Evolutionary conservation across 768 basidiomycete genomes (phyloP), one percentile per base, ranked within the genome.

Genomic region (Cystofilobasidium macerans): DNA sequence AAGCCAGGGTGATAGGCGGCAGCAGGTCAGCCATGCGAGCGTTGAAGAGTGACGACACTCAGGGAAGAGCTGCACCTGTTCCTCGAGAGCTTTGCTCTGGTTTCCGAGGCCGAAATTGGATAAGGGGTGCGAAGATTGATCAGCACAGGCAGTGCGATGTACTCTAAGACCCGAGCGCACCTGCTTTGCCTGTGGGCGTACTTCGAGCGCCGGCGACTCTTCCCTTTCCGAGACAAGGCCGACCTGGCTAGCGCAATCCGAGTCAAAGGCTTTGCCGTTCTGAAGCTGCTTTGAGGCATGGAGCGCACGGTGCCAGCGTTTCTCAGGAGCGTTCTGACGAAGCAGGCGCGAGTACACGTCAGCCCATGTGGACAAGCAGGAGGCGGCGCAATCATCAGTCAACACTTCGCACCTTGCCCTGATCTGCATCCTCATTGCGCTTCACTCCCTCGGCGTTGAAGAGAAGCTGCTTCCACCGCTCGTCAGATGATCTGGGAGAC

Each of bases 241-340:
- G n/a, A n/a, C n/a, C n/a, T n/a, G n/a, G n/a, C n/a, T n/a, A n/a
- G n/a, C n/a, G 22, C 42, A 13, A 14, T 20, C 42, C 16, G 42
- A 42, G 16, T 13, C 7, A 22, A 28, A 26, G 11, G 35, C 53
- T 12, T 62, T 53, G n/a, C 67, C 32, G 20, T 63, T 54, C 43
- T 45, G 38, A 9, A 68, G 42, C 56, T 63, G 56, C 18, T 33
- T 22, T 9, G 67, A 43, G 2, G 67, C 67, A 42, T 68, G 67
- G 11, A 64, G 47, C 6, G 61, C 60, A 8, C 67, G 32, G 43
- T 64, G 61, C 67, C 67, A 68, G 18, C 67, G 24, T 6, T 45
- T 48, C 35, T 57, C 60, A 0, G 62, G 33, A 9, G 22, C 33
- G 54, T 68, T 68, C 62, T 68, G 16, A 28, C 14, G 28, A 45